phyloP scores from a whole-genome alignment of 441 rosid species.

The Gossypium trilobum region DNA sequence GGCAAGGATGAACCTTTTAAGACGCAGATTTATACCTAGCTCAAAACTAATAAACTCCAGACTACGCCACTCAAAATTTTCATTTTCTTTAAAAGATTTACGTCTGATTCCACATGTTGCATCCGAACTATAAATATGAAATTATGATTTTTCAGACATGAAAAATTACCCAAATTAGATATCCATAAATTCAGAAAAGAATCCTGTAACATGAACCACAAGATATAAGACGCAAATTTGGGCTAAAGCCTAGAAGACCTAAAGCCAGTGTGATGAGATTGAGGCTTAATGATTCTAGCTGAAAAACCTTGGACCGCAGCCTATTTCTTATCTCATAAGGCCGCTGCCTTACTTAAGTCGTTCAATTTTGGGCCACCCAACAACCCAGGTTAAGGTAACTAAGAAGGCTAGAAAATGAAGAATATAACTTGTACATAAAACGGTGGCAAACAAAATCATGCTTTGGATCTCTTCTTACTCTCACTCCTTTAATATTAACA shows the following conservation, averaged over 20 bases:
- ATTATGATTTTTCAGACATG: not conserved
- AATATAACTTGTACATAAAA: not conserved
- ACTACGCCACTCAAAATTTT: too few relatives aligned
- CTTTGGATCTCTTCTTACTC: not conserved
- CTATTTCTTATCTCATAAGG: not conserved
- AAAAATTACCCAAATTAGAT: too few relatives aligned
- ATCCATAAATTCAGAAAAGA: too few relatives aligned
- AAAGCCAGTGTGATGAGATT: not conserved
- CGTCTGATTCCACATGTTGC: too few relatives aligned
- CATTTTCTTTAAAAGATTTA: too few relatives aligned
- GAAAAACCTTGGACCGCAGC: not conserved
- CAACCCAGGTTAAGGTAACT: not conserved
- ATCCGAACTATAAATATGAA: not conserved
- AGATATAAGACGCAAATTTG: not conserved
- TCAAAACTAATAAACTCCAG: too few relatives aligned
- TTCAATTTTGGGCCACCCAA: not conserved
- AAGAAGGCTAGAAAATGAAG: not conserved
- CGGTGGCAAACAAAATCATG: not conserved
- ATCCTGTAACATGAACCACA: not conserved
- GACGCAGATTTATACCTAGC: too few relatives aligned
- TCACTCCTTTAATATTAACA: not conserved
- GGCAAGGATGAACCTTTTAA: too few relatives aligned
- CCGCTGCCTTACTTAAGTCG: not conserved
- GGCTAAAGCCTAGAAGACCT: not conserved
- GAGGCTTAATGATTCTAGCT: not conserved